Evolutionary conservation across 768 basidiomycete genomes (phyloP).

Genomic region (Strobilomyces dryophilus): DNA sequence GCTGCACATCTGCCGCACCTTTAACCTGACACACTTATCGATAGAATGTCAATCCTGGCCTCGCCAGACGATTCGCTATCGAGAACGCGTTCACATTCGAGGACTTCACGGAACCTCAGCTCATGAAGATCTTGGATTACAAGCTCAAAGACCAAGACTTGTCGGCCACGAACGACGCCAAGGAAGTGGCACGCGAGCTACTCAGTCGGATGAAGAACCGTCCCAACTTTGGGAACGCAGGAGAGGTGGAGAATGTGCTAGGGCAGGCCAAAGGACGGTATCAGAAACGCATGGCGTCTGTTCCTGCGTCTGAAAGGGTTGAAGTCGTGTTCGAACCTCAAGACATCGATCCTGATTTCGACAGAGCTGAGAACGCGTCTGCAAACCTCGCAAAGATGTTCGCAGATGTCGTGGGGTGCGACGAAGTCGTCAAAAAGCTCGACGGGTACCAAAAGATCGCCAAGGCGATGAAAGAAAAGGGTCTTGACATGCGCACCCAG

Average conservation of each 20-base stretch:
- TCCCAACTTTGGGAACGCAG: conserved; percentile 65
- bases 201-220: conserved; percentile 36
- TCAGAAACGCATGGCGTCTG: conserved; percentile 35
- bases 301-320: conserved; percentile 21
- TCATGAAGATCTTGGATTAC: conserved; percentile 47
- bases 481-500: conserved; percentile 42
- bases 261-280: conserved; percentile 47
- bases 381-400: conserved; percentile 56
- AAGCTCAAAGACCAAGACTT: conserved; percentile 60
- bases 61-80: conserved; percentile 62
- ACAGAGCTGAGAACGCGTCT: conserved; percentile 45
- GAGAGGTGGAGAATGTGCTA: conserved; percentile 63
- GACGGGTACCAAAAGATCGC: conserved; percentile 51
- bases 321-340: conserved; percentile 37
- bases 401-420: conserved; percentile 59
- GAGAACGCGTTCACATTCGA: conserved; percentile 67
- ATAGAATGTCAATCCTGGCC: conserved; percentile 69
- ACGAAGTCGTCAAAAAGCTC: conserved; percentile 48
- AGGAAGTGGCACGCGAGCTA: conserved; percentile 50
- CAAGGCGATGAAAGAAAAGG: conserved; percentile 36
- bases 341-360: conserved; percentile 65
- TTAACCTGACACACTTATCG: neutral
- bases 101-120: conserved; percentile 55
- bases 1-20: neutral
- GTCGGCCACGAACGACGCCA: conserved; percentile 52